Percentiles rank a stretch among this genome's conserved stretches.
phyloP scores from a whole-genome alignment of 2,329 filamentous ascomycete genomes.

The Davidsoniella eucalypti region DNA sequence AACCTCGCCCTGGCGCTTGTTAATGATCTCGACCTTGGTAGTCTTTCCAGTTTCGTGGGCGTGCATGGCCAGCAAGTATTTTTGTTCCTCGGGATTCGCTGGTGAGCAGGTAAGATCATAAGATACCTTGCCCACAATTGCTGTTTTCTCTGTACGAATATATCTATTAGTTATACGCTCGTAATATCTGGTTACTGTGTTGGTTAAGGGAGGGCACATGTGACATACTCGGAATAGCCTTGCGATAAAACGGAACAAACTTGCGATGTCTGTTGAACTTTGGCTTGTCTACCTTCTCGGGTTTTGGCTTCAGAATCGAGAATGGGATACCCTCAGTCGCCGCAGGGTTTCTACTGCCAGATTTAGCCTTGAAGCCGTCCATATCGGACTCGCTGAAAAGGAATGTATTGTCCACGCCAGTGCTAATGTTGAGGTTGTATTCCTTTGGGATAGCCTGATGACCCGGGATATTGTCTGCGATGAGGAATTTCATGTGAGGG shows the following conservation, averaged over 20 bases:
- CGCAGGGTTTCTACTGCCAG: conserved; percentile 37
- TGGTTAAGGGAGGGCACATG: neutral
- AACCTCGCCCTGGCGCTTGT: conserved; percentile 23
- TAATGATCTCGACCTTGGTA: conserved; percentile 21
- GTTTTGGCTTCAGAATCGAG: conserved; percentile 32
- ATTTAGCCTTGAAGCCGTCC: conserved; percentile 45
- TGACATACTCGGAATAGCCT: conserved; percentile 42
- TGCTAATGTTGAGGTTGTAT: conserved; percentile 61
- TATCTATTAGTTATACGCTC: neutral
- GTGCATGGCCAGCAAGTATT: conserved; percentile 42
- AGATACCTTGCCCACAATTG: conserved; percentile 52
- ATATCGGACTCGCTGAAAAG: conserved; percentile 62
- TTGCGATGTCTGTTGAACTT: conserved; percentile 24
- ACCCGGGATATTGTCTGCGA: conserved; percentile 44
- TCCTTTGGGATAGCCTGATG: conserved; percentile 72
- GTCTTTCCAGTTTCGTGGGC: conserved; percentile 36
- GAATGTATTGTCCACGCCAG: conserved; percentile 62
- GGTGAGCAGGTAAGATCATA: conserved; percentile 65
- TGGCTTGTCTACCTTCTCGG: conserved; percentile 28
- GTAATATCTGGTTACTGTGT: too few species aligned
- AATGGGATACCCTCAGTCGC: conserved; percentile 42
- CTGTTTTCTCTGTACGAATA: conserved; percentile 50
- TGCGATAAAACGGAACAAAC: conserved; percentile 46
- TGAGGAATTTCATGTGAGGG: conserved; percentile 45
- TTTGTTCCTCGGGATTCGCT: conserved; percentile 53